A percentile compares a stretch with the other conserved stretches of the same genome.
These are phyloP conservation scores for Coprinopsis cinerea DNA, from an alignment of 768 basidiomycete genomes.

Conservation along the genomic window DNA sequence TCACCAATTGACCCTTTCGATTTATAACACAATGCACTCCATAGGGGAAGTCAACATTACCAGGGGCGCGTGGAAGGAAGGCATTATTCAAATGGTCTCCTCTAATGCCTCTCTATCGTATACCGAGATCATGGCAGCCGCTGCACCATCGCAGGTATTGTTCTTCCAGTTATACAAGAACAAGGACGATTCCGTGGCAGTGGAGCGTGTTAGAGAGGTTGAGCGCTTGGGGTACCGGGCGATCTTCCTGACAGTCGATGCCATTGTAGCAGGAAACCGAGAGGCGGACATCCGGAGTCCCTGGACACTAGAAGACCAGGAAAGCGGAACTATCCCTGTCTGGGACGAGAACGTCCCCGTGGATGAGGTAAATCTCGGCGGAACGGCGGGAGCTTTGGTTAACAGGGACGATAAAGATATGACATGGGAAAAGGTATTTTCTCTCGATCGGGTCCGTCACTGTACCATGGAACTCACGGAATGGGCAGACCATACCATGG, in stretches of 20 bases:
- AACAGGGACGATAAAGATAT: constrained; percentile 66
- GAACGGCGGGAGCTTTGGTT: constrained; percentile 64
- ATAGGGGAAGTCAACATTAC: constrained; percentile 83
- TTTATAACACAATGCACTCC: background rate
- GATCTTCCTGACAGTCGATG: constrained; percentile 90
- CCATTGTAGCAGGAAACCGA: constrained; percentile 75
- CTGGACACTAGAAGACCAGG: constrained; percentile 52
- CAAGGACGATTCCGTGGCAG: constrained; percentile 57
- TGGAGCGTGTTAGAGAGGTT: constrained; percentile 63
- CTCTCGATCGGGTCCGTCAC: background rate
- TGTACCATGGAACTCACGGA: background rate
- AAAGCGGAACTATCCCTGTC: constrained; percentile 30
- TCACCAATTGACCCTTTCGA: background rate
- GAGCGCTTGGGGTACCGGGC: constrained; percentile 76
- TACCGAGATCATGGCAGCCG: constrained; percentile 53
- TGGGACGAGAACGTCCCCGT: constrained; percentile 27
- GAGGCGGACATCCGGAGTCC: constrained; percentile 66
- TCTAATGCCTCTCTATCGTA: constrained; percentile 69
- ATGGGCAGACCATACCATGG: constrained; percentile 67
- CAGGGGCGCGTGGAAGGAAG: constrained; percentile 54
- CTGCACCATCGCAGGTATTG: constrained; percentile 50
- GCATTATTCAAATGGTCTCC: constrained; percentile 83
- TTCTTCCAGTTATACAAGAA: constrained; percentile 90
- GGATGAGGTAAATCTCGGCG: constrained; percentile 37
- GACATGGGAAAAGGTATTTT: constrained; percentile 64